A percentile compares a stretch with the other conserved stretches of the same genome.
Conservation (phyloP, 768 basidiomycete species). For the Tephrocybe sp. region DNA sequence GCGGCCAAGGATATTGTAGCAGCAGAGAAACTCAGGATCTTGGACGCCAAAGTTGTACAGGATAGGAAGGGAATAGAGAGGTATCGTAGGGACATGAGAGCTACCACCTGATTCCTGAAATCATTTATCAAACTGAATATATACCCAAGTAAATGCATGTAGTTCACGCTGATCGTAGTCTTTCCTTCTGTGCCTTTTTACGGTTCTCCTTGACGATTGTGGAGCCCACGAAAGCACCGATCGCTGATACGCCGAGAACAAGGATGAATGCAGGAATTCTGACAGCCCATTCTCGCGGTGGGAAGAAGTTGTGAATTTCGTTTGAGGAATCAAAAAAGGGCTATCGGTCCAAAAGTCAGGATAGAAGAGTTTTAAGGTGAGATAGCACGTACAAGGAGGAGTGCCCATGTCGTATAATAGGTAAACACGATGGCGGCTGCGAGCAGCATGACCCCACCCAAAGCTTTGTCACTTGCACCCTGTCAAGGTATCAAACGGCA, state of each 20-base stretch:
- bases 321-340: constrained; percentile 82
- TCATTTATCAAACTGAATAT: background rate
- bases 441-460: constrained; percentile 81
- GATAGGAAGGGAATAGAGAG: constrained; percentile 30
- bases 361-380: background rate
- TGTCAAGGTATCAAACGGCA: constrained; percentile 28
- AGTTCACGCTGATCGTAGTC: constrained; percentile 55
- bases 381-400: constrained; percentile 66
- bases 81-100: constrained; percentile 19
- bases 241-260: constrained; percentile 74
- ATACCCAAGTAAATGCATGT: background rate
- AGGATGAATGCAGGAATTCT: constrained; percentile 84
- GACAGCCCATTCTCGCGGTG: constrained; percentile 90
- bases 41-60: constrained; percentile 39
- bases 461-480: constrained; percentile 78
- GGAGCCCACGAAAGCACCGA: constrained; percentile 77
- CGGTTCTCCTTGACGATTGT: constrained; percentile 76
- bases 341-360: constrained; percentile 31
- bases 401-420: constrained; percentile 93
- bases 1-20: constrained; percentile 64
- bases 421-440: constrained; percentile 74
- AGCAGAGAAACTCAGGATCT: constrained; percentile 64
- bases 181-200: constrained; percentile 65
- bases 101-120: constrained; percentile 7
- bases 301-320: constrained; percentile 78